phyloP scores from a whole-genome alignment of 208 protist genomes.

The Trichomonas tenax region DNA sequence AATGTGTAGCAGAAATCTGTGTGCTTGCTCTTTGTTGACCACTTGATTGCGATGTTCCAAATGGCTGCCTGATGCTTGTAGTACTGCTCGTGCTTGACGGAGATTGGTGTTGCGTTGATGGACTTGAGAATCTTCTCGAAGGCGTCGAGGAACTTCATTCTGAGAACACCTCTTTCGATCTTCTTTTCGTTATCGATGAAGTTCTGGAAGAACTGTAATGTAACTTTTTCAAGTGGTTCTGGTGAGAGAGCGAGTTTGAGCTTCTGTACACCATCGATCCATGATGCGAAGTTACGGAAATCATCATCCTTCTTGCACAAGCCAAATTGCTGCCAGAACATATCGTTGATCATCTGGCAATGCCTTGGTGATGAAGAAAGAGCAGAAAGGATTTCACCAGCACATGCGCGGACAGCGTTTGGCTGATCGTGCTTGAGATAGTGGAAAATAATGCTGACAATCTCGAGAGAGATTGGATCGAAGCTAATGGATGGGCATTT shows the following conservation, averaged over 20 bases:
- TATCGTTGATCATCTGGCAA: background rate
- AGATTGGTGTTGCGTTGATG: background rate
- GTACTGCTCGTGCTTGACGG: background rate
- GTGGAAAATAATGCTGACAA: background rate
- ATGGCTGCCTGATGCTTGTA: background rate
- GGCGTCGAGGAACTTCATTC: constrained; percentile 1
- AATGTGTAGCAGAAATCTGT: background rate
- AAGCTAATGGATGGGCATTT: background rate
- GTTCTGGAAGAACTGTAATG: background rate
- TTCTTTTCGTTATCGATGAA: background rate
- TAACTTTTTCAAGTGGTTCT: background rate
- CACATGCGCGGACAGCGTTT: background rate
- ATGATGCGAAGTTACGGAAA: background rate
- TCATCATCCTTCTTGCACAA: constrained; percentile 12
- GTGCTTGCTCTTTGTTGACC: background rate
- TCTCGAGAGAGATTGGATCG: background rate
- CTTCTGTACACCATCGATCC: background rate
- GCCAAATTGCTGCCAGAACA: background rate
- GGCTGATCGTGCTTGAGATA: background rate
- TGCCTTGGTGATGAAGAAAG: background rate
- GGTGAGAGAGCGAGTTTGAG: background rate
- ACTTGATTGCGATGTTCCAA: background rate
- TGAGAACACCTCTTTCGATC: background rate
- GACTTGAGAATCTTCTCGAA: background rate
- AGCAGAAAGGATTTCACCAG: background rate